Percentiles rank a stretch among this genome's conserved stretches.
Conservation (phyloP, 2,329 filamentous ascomycete genomes). For the Curvularia sp. region DNA sequence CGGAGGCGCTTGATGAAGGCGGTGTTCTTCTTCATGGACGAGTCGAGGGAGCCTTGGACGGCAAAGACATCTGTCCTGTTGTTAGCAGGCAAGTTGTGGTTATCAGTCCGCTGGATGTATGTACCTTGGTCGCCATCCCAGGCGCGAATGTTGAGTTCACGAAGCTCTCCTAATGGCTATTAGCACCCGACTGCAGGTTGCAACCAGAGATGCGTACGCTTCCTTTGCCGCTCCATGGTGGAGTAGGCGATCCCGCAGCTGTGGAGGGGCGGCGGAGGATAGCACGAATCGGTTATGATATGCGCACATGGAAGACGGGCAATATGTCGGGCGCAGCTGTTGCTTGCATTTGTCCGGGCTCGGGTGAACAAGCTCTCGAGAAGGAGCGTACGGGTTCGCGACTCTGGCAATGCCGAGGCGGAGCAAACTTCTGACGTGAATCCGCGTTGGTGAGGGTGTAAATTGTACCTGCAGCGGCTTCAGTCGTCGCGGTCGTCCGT, state of each 20-base stretch:
- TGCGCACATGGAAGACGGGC: slow-evolving; percentile 45
- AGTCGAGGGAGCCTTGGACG: slow-evolving; percentile 82
- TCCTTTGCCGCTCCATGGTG: slow-evolving; percentile 59
- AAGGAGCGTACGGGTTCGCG: slow-evolving; percentile 27
- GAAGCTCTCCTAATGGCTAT: slow-evolving; percentile 75
- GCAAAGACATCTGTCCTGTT: slow-evolving; percentile 72
- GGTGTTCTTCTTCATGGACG: slow-evolving; percentile 96
- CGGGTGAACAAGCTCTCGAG: slow-evolving; percentile 30
- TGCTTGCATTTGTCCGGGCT: slow-evolving; percentile 45
- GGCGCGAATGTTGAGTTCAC: slow-evolving; percentile 82
- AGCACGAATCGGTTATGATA: slow-evolving; percentile 43
- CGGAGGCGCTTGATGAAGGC: slow-evolving; percentile 96
- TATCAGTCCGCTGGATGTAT: slow-evolving; percentile 27
- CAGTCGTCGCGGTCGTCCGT: slow-evolving; percentile 27
- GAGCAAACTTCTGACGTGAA: slow-evolving; percentile 15
- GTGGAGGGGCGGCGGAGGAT: slow-evolving; percentile 45
- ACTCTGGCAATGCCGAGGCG: slow-evolving; percentile 22
- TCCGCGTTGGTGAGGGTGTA: slow-evolving; percentile 18
- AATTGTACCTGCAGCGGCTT: slow-evolving; percentile 36
- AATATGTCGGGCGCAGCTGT: slow-evolving; percentile 43
- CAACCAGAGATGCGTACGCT: slow-evolving; percentile 48
- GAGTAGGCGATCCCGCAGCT: slow-evolving; percentile 37
- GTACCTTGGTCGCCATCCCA: slow-evolving; percentile 90
- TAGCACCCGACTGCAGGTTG: slow-evolving; percentile 20
- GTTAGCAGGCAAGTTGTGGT: slow-evolving; percentile 24